phyloP scores from a whole-genome alignment of 805 yeast species.

The Jamesozyma lodderae region DNA sequence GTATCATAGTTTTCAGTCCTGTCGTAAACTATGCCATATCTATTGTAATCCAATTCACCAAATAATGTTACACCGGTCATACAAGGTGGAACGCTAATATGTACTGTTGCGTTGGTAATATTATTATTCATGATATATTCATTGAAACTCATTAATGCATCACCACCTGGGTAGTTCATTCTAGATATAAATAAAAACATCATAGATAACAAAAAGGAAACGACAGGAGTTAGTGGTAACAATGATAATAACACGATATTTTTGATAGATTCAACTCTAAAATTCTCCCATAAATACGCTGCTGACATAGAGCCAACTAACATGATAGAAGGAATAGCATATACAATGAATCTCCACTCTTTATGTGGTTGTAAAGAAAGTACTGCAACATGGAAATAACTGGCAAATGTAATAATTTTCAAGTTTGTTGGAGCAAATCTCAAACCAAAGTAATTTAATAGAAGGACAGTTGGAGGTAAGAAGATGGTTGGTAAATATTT shows the following conservation, averaged over 20 bases:
- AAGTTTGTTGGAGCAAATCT: constrained; percentile 31
- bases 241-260: constrained; percentile 26
- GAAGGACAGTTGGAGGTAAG: constrained; percentile 38
- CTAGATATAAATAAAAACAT: constrained; percentile 55
- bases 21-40: constrained; percentile 46
- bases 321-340: constrained; percentile 61
- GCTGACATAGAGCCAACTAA: constrained; percentile 58
- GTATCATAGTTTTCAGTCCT: constrained; percentile 51
- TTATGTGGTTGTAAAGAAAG: constrained; percentile 85
- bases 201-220: constrained; percentile 36
- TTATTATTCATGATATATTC: constrained; percentile 27
- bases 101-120: constrained; percentile 37
- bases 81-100: constrained; percentile 71
- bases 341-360: constrained; percentile 86
- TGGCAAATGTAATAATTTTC: constrained; percentile 41
- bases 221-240: constrained; percentile 27
- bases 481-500: constrained; percentile 36
- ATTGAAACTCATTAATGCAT: constrained; percentile 52
- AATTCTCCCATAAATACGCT: constrained; percentile 31
- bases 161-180: constrained; percentile 85
- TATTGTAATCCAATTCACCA: constrained; percentile 43
- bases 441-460: constrained; percentile 32
- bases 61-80: constrained; percentile 83
- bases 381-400: constrained; percentile 45
- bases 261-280: constrained; percentile 17